phyloP scores from a whole-genome alignment of 2,329 filamentous ascomycete species.

The Aspergillus vadensis region DNA sequence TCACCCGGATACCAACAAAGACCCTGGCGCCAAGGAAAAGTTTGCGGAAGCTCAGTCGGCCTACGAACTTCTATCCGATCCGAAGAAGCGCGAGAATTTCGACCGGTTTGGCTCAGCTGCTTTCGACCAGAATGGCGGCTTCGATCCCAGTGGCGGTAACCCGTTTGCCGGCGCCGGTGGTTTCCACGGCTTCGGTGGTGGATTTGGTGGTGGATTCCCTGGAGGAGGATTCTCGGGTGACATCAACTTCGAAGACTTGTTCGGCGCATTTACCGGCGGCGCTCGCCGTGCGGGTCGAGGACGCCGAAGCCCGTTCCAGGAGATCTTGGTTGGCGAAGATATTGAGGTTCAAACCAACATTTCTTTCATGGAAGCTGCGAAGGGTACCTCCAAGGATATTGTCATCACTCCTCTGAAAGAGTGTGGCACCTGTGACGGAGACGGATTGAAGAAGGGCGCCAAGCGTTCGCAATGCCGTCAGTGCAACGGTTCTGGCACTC shows the following conservation, averaged over 20 bases:
- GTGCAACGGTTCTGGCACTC: conserved; percentile 83
- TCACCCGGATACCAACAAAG: conserved; percentile 98
- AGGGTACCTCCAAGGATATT: conserved; percentile 86
- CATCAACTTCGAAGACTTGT: conserved; percentile 96
- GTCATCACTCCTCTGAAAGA: conserved; percentile 77
- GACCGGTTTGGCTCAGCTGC: conserved; percentile 87
- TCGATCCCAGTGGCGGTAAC: conserved; percentile 68
- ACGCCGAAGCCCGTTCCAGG: conserved; percentile 71
- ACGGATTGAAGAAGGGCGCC: conserved; percentile 78
- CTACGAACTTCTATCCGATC: conserved; percentile 90
- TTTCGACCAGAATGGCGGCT: conserved; percentile 68
- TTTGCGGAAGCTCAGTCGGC: conserved; percentile 91
- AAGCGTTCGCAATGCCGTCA: conserved; percentile 72
- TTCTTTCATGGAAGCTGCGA: conserved; percentile 93
- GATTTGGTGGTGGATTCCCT: conserved; percentile 55
- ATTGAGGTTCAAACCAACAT: conserved; percentile 94
- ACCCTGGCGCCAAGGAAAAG: conserved; percentile 86
- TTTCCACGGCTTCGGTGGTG: conserved; percentile 61
- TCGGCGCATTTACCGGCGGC: conserved; percentile 77
- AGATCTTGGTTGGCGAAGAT: conserved; percentile 88
- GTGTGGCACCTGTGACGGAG: conserved; percentile 81
- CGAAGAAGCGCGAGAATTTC: conserved; percentile 88
- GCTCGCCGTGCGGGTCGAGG: conserved; percentile 55
- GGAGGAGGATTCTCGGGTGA: conserved; percentile 73
- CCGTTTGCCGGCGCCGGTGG: conserved; percentile 60